Evolutionary conservation across 1,139 yeast species (phyloP), one percentile per base, ranked within the genome.

Genomic region (Kodamaea fungicola): DNA sequence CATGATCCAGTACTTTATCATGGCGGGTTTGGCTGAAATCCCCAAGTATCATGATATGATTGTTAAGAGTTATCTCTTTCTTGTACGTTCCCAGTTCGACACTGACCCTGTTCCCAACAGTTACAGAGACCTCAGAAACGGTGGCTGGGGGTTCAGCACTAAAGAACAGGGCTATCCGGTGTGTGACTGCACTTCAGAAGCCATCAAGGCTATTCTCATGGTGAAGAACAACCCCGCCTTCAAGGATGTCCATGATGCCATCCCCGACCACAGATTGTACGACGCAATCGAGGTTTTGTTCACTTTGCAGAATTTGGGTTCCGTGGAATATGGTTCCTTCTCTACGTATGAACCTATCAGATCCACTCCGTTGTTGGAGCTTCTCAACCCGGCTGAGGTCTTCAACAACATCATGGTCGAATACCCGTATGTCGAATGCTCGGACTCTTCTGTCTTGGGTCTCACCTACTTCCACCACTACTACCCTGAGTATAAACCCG

Each of bases 401-500:
- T 94, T 94, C 63, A 96, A 95, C 43, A 89, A 92, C 50, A 94
- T 94, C 43, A 94, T 94, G 99, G 95, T 92, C 9, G 99, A 94
- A 57, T 92, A 87, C 57, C 97, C 98, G 0, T 94, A 94, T 54
- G 97, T 92, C 24, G 99, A 94, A 59, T 94, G 99, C 59, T 89
- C 98, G 0, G 98, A 94, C 59, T 89, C 97, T 1, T 82, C 92
- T 2, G 95, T 92, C 2, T 66, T 92, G 33, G 98, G 98, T 0
- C 67, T 94, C 42, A 80, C 88, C 0, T 85, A 83, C 55, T 94
- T 90, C 66, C 71, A 82, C 33, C 71, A 79, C 43, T 64, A 72
- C 47, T 78, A 80, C 55, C 76, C 75, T 1, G 64, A 75, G 34
- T 89, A 92, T 55, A 77, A 85, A 43, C 61, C 74, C 3, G 73